Percentiles rank a stretch among this genome's conserved stretches.
Evolutionary conservation across 192 early-diverging fungal species (phyloP).

Genomic region (Coemansia sp.): DNA sequence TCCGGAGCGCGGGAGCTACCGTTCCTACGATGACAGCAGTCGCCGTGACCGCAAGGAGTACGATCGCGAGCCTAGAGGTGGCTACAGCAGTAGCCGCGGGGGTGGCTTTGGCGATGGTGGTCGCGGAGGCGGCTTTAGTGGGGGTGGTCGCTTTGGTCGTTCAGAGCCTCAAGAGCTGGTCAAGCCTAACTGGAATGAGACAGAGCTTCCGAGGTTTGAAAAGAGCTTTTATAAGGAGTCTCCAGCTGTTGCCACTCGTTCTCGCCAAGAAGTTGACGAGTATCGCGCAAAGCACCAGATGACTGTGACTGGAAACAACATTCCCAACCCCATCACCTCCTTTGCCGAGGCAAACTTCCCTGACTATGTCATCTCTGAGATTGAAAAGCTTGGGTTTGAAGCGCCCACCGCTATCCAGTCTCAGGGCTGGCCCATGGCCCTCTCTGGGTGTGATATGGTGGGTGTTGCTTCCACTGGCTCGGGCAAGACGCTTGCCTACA

Average conservation of each 20-base stretch:
- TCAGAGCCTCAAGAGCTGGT: constrained; percentile 40
- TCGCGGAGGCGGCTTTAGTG: constrained; percentile 13
- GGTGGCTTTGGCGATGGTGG: constrained; percentile 12
- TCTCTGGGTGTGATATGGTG: constrained; percentile 91
- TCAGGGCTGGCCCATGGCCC: constrained; percentile 98
- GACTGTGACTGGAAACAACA: constrained; percentile 74
- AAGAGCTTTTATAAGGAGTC: constrained; percentile 98
- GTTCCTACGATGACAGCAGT: constrained; percentile 64
- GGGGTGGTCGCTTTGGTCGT: constrained; percentile 29
- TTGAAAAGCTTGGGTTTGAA: constrained; percentile 79
- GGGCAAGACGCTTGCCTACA: constrained; percentile 95
- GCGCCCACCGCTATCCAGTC: constrained; percentile 92
- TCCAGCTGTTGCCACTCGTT: constrained; percentile 63
- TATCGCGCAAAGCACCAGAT: constrained; percentile 80
- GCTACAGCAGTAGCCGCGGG: constrained; percentile 18
- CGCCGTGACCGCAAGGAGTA: constrained; percentile 63
- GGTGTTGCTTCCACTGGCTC: constrained; percentile 86
- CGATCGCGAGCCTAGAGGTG: constrained; percentile 17
- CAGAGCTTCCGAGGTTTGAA: constrained; percentile 76
- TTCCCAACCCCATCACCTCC: constrained; percentile 85
- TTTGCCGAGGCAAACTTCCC: constrained; percentile 95
- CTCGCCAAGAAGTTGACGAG: constrained; percentile 69
- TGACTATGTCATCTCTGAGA: constrained; percentile 84
- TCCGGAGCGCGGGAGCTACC: constrained; percentile 56
- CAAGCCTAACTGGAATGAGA: constrained; percentile 67